These are phyloP conservation scores for Asterochloris sp. DNA, from an alignment of 139 green algal genomes.

Conservation along the genomic window DNA sequence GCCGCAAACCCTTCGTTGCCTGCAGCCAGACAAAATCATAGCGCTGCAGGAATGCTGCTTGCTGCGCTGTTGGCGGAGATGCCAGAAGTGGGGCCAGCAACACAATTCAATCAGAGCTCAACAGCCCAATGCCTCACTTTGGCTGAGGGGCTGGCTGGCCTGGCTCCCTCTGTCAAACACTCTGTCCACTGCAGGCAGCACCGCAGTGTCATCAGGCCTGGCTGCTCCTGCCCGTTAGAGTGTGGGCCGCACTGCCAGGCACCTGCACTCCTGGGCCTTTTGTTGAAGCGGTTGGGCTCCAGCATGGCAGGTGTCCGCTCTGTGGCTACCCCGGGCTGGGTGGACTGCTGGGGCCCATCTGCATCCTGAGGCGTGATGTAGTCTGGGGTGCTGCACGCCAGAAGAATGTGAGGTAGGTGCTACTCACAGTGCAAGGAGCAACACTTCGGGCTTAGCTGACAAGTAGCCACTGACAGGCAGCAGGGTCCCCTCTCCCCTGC, in stretches of 20 bases:
- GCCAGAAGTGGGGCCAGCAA: background rate
- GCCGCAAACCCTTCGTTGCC: background rate
- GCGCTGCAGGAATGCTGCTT: background rate
- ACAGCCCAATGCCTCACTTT: conserved; percentile 1
- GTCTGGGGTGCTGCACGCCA: conserved; percentile 43
- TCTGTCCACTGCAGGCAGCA: background rate
- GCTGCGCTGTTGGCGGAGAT: background rate
- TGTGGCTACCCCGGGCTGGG: background rate
- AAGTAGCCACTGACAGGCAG: background rate
- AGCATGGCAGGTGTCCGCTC: conserved; percentile 25
- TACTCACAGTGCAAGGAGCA: background rate
- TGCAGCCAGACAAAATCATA: background rate
- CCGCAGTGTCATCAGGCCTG: background rate
- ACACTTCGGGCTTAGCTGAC: background rate
- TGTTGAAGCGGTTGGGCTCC: conserved; percentile 37
- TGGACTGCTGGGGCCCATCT: no score
- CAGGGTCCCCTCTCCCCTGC: background rate
- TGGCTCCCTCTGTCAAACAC: background rate
- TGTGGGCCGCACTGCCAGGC: background rate
- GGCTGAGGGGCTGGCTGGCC: background rate
- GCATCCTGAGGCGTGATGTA: conserved; percentile 50
- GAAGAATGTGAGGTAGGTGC: background rate
- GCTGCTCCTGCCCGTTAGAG: no score
- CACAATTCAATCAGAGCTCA: background rate
- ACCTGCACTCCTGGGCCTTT: conserved; percentile 32